These are phyloP conservation scores for Rasamsonia emersonii DNA, from an alignment of 2,329 filamentous ascomycete species.

Conservation along the genomic window DNA sequence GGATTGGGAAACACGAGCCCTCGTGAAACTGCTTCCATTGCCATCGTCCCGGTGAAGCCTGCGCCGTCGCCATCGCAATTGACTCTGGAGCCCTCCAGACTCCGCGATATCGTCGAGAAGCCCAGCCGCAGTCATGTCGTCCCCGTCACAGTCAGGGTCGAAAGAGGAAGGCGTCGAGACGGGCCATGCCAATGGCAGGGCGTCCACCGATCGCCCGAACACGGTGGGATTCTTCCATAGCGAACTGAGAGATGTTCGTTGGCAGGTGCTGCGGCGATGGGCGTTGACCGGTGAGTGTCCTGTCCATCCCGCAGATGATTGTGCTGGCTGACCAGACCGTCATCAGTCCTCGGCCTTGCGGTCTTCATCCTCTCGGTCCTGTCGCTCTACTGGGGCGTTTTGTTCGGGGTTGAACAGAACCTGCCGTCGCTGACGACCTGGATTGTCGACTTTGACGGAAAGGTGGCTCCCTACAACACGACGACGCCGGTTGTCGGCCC, in stretches of 20 bases:
- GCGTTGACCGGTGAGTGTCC: constrained; percentile 5
- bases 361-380: constrained; percentile 48
- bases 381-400: constrained; percentile 54
- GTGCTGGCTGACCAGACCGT: not conserved
- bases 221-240: constrained; percentile 7
- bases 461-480: constrained; percentile 42
- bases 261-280: constrained; percentile 5
- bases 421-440: constrained; percentile 44
- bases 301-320: not conserved
- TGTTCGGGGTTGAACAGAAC: constrained; percentile 45
- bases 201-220: not conserved
- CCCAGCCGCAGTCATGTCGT: too few relatives aligned
- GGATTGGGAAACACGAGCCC: too few relatives aligned
- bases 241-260: constrained; percentile 3
- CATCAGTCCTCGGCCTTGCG: constrained; percentile 43
- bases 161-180: too few relatives aligned
- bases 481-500: constrained; percentile 50
- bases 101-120: too few relatives aligned
- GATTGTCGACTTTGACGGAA: constrained; percentile 57
- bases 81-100: too few relatives aligned
- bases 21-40: too few relatives aligned
- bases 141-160: too few relatives aligned
- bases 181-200: too few relatives aligned
- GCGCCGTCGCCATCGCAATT: too few relatives aligned
- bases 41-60: too few relatives aligned